These are phyloP conservation scores for Apiospora phragmitis DNA, from an alignment of 2,329 filamentous ascomycete genomes.

Conservation along the genomic window DNA sequence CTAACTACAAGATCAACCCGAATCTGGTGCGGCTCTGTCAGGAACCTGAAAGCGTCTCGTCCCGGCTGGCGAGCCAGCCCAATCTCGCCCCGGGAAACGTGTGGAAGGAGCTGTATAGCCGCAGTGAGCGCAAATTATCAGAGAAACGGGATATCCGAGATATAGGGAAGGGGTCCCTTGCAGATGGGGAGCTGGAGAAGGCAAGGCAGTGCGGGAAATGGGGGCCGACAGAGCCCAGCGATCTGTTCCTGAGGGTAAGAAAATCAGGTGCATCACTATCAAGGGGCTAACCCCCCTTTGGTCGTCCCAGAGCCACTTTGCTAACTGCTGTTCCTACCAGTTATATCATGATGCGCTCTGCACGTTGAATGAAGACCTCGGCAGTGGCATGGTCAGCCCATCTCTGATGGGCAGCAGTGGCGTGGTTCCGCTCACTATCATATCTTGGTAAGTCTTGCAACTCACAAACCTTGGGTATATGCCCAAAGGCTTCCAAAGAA, in stretches of 20 bases:
- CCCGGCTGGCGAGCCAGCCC: constrained; percentile 55
- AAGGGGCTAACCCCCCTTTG: not conserved
- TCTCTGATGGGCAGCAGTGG: constrained; percentile 57
- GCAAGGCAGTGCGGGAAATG: constrained; percentile 67
- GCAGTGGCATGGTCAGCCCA: constrained; percentile 52
- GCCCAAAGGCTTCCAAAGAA: not conserved
- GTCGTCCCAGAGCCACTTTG: not conserved
- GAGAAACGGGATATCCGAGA: constrained; percentile 17
- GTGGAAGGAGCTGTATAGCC: constrained; percentile 56
- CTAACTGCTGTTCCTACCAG: constrained; percentile 28
- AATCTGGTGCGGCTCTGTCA: constrained; percentile 54
- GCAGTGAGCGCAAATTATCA: constrained; percentile 12
- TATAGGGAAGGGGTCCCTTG: constrained; percentile 23
- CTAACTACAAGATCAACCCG: constrained; percentile 39
- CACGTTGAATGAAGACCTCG: constrained; percentile 52
- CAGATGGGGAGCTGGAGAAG: constrained; percentile 47
- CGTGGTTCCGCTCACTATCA: constrained; percentile 66
- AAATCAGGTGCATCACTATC: not conserved
- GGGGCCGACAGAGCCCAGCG: constrained; percentile 62
- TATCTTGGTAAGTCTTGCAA: constrained; percentile 50
- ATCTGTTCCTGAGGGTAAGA: constrained; percentile 62
- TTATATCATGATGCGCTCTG: constrained; percentile 66
- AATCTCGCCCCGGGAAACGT: constrained; percentile 52
- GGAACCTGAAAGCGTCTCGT: constrained; percentile 55
- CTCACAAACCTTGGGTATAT: not conserved